Base-by-base conservation (phyloP, 73 alveolate species). In the Paraurostyla sp. region DNA sequence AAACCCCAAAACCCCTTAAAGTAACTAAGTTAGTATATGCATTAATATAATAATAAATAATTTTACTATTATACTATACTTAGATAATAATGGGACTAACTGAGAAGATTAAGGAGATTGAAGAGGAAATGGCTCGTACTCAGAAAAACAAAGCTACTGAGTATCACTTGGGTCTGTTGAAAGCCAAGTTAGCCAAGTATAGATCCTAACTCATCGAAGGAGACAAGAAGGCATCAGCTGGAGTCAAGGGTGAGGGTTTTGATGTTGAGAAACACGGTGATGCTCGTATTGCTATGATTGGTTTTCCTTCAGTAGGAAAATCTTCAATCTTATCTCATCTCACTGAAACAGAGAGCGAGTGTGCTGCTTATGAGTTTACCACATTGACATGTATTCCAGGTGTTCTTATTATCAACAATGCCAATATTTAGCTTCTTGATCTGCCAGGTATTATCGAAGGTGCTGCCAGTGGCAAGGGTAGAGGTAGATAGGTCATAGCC, bases 371-470 rank as follows among this genome's bases (percentile, higher is more conserved):
- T 78, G 99, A 99, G 92, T 99, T 99, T 93, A 99, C 99, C 9
- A 99, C 99, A 15, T 84, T 99, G 43, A 97, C 99, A 23, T 99
- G 99, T 92, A 99, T 99, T 78, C 99, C 99, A 36, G 99, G 99
- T 22, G 99, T 98, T 27, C 88, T 99, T 76, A 86, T 95, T 83
- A 97, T 97, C 92, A 99, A 98, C 54, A 99, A 97, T 81, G 97
- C 99, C 51, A 98, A 97, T 89, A 96, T 99, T 35, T 98, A 99
- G 94, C 94, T 99, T 50, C 86, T 99, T 80, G 99, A 99, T 96
- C 97, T 99, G 42, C 99, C 99, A 23, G 99, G 99, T 56, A 99
- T 99, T 60, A 99, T 99, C 51, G 99, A 98, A 78, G 99, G 99
- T 6, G 99, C 99, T 7, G 96, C 99, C 42, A 30, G 84, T 7